A percentile compares a stretch with the other conserved stretches of the same genome.
phyloP scores from a whole-genome alignment of 1,139 yeast genomes.

The Suhomyces bolitotheri region DNA sequence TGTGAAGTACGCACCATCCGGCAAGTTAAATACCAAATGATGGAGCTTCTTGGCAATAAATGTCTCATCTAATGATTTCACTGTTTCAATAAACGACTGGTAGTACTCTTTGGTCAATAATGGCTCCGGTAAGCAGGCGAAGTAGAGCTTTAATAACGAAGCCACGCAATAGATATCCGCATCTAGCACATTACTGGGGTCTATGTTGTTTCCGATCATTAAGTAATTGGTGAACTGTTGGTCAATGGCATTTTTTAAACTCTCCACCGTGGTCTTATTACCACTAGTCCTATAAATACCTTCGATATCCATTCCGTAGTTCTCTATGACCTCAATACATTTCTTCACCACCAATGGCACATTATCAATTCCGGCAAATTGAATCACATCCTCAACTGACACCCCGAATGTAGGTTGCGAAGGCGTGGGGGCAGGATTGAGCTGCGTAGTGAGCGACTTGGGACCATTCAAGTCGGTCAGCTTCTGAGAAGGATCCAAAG shows the following conservation, averaged over 20 bases:
- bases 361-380: slow-evolving; percentile 78
- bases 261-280: slow-evolving; percentile 70
- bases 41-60: slow-evolving; percentile 75
- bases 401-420: slow-evolving; percentile 74
- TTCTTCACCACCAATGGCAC: slow-evolving; percentile 90
- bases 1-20: slow-evolving; percentile 95
- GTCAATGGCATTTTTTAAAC: slow-evolving; percentile 72
- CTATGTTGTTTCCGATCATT: slow-evolving; percentile 44
- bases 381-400: slow-evolving; percentile 71
- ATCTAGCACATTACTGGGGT: slow-evolving; percentile 52
- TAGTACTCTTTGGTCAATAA: slow-evolving; percentile 59
- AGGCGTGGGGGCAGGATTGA: slow-evolving; percentile 19
- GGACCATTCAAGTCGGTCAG: slow-evolving; percentile 43
- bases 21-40: slow-evolving; percentile 81
- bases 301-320: slow-evolving; percentile 78
- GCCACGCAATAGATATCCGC: slow-evolving; percentile 75
- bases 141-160: slow-evolving; percentile 67
- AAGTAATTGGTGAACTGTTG: slow-evolving; percentile 67
- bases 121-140: slow-evolving; percentile 70
- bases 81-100: slow-evolving; percentile 67
- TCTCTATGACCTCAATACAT: slow-evolving; percentile 84
- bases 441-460: slow-evolving; percentile 32
- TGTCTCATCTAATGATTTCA: slow-evolving; percentile 54
- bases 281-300: slow-evolving; percentile 91
- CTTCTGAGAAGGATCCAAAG: slow-evolving; percentile 42